Conservation (phyloP, 306 rosid genomes). For the Mimosa bimucronata region DNA sequence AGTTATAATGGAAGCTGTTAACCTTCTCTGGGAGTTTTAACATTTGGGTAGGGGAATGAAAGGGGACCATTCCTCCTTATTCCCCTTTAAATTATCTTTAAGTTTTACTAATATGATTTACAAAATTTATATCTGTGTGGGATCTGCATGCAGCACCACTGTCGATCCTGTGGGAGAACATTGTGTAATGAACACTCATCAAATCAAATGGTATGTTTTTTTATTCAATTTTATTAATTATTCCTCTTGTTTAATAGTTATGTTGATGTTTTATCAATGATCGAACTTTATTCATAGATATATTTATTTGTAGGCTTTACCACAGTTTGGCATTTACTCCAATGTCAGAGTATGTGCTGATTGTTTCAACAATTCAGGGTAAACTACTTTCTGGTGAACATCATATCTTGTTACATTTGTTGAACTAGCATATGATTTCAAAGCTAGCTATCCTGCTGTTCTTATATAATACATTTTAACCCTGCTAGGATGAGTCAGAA, state of each 20-base stretch:
- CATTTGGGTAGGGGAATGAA: not conserved
- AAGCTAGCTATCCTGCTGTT: slow-evolving; percentile 16
- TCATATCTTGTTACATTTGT: slow-evolving; percentile 14
- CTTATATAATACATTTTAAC: not conserved
- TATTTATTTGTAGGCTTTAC: slow-evolving; percentile 67
- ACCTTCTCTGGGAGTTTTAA: not conserved
- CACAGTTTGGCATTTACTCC: slow-evolving; percentile 81
- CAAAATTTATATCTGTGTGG: slow-evolving; percentile 14
- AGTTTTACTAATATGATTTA: not conserved
- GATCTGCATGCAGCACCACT: slow-evolving; percentile 80
- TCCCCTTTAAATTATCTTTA: not conserved
- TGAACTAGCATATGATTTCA: slow-evolving; percentile 23
- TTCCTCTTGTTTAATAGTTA: not conserved
- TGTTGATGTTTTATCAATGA: slow-evolving; percentile 9
- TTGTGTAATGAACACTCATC: slow-evolving; percentile 92
- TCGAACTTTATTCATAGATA: slow-evolving; percentile 24
- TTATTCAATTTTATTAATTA: not conserved
- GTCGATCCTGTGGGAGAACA: slow-evolving; percentile 94
- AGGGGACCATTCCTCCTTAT: not conserved
- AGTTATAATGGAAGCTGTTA: not conserved
- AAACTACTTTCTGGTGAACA: slow-evolving; percentile 36
- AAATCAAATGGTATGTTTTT: slow-evolving; percentile 62
- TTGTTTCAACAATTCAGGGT: slow-evolving; percentile 80
- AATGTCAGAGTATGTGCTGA: slow-evolving; percentile 87
- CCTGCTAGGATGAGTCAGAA: not conserved